Percentiles rank a stretch among this genome's conserved stretches.
Evolutionary conservation across 148 eudicot genomes (phyloP).

Genomic region (Tetragonia tetragonoides): DNA sequence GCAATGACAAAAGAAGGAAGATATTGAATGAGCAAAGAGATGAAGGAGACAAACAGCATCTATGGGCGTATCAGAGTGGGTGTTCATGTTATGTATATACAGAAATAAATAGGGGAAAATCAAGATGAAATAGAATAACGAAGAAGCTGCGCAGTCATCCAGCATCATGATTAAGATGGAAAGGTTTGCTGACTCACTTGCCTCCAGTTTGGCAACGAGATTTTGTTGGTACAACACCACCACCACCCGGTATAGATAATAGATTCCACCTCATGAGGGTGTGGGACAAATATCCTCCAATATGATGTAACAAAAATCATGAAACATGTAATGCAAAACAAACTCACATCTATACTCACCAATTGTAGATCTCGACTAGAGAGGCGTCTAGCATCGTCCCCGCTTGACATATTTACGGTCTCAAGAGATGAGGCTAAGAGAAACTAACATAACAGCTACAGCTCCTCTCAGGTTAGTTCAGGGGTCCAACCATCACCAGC

Average conservation of each 20-base stretch:
- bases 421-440: conserved; percentile 1
- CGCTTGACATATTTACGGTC: conserved; percentile 55
- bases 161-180: not conserved
- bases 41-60: not conserved
- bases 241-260: not conserved
- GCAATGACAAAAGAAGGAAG: not conserved
- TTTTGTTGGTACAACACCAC: not conserved
- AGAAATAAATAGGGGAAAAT: not conserved
- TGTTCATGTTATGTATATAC: not conserved
- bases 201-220: not conserved
- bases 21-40: not conserved
- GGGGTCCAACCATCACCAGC: not conserved
- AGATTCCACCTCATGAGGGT: no score
- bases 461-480: not conserved
- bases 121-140: not conserved
- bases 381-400: conserved; percentile 61
- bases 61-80: not conserved
- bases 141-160: not conserved
- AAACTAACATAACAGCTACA: conserved; percentile 8
- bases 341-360: conserved; percentile 38
- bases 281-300: not conserved
- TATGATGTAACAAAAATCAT: not conserved
- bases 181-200: not conserved
- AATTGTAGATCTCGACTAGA: conserved; percentile 63
- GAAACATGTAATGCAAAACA: not conserved